phyloP scores from a whole-genome alignment of 2,329 filamentous ascomycete species.

The Colletotrichum sublineola region DNA sequence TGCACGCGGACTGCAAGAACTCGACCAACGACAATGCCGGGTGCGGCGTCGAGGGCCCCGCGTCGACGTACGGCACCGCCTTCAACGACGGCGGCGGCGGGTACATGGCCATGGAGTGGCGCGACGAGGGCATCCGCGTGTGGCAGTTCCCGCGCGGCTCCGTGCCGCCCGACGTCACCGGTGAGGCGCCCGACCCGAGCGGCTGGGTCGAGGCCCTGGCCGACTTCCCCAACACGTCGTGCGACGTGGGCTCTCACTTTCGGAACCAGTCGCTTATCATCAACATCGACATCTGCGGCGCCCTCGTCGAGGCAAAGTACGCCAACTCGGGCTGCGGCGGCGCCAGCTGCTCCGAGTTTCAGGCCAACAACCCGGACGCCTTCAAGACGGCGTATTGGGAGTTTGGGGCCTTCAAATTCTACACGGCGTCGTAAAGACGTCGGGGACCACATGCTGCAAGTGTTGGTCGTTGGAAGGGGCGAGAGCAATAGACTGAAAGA shows the following conservation, averaged over 20 bases:
- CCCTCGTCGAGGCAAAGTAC: constrained; percentile 64
- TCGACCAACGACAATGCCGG: constrained; percentile 66
- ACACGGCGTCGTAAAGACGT: constrained; percentile 51
- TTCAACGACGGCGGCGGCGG: constrained; percentile 70
- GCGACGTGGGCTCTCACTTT: constrained; percentile 71
- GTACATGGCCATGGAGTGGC: constrained; percentile 72
- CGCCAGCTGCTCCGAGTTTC: constrained; percentile 67
- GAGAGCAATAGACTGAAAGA: neutral
- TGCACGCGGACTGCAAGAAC: constrained; percentile 64
- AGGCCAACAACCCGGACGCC: constrained; percentile 67
- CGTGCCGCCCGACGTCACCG: constrained; percentile 66
- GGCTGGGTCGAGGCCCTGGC: constrained; percentile 73
- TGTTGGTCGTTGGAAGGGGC: no score
- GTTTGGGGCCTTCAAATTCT: constrained; percentile 72
- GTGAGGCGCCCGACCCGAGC: constrained; percentile 68
- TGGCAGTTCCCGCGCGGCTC: constrained; percentile 69
- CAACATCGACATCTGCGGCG: constrained; percentile 76
- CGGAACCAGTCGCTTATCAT: constrained; percentile 75
- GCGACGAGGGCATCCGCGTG: constrained; percentile 70
- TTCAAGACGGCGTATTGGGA: constrained; percentile 75
- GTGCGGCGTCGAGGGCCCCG: constrained; percentile 64
- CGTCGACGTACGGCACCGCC: constrained; percentile 61
- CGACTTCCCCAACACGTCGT: constrained; percentile 75
- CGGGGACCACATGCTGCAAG: no score
- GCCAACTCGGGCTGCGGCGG: constrained; percentile 59